Evolutionary conservation across 1,139 yeast species (phyloP).

Genomic region (Nakaseomyces delphensis): DNA sequence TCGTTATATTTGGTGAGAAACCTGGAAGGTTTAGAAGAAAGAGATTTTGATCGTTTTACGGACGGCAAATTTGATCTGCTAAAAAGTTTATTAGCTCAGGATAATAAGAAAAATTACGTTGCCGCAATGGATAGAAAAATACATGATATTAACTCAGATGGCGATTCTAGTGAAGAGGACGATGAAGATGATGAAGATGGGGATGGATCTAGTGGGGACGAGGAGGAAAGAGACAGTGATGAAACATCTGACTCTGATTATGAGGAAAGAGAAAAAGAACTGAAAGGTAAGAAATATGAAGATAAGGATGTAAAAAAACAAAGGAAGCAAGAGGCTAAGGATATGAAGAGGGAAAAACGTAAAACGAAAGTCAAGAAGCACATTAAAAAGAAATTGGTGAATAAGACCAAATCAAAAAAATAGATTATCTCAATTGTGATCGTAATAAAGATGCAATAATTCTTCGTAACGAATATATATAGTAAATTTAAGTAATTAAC

Average conservation of each 20-base stretch:
- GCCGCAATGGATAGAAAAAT: slow-evolving; percentile 25
- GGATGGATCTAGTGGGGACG: slow-evolving; percentile 16
- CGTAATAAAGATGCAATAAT: not conserved
- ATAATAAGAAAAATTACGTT: slow-evolving; percentile 27
- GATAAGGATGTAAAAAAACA: slow-evolving; percentile 79
- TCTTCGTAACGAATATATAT: no score
- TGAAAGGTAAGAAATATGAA: slow-evolving; percentile 68
- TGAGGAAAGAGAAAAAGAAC: slow-evolving; percentile 34
- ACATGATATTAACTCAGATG: slow-evolving; percentile 16
- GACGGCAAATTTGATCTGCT: slow-evolving; percentile 77
- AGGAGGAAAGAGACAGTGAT: slow-evolving; percentile 34
- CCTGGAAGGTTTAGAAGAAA: slow-evolving; percentile 66
- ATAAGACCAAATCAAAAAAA: slow-evolving; percentile 38
- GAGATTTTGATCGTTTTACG: slow-evolving; percentile 76
- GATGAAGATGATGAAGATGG: slow-evolving; percentile 18
- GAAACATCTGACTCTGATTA: slow-evolving; percentile 22
- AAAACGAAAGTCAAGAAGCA: slow-evolving; percentile 88
- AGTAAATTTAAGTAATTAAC: no score
- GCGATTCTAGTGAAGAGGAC: slow-evolving; percentile 10
- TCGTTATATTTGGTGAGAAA: slow-evolving; percentile 75
- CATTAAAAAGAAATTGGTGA: slow-evolving; percentile 69
- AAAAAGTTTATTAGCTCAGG: slow-evolving; percentile 47
- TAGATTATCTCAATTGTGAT: slow-evolving; percentile 8
- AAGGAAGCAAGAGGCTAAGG: slow-evolving; percentile 76
- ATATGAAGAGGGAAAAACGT: slow-evolving; percentile 78